phyloP scores from a whole-genome alignment of 805 yeast genomes.

The Grigorovia humatica region DNA sequence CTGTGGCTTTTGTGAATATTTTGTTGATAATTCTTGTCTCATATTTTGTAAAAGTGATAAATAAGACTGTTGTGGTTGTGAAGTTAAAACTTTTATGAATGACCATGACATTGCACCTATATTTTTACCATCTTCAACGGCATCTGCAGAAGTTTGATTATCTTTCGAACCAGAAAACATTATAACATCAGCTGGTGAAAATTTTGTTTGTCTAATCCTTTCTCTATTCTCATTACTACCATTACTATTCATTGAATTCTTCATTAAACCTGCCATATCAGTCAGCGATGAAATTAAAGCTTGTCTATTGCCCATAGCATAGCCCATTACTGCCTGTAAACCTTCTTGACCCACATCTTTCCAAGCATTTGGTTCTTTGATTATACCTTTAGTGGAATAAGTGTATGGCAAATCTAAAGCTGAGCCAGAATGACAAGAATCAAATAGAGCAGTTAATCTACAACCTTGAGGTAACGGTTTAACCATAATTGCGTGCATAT shows the following conservation, averaged over 20 bases:
- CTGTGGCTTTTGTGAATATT: slow-evolving; percentile 78
- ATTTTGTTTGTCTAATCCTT: slow-evolving; percentile 42
- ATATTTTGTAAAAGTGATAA: slow-evolving; percentile 59
- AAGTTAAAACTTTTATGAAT: slow-evolving; percentile 51
- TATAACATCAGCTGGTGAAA: slow-evolving; percentile 68
- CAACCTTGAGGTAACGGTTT: slow-evolving; percentile 61
- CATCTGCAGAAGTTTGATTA: slow-evolving; percentile 75
- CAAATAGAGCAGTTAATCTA: slow-evolving; percentile 69
- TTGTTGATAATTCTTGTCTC: slow-evolving; percentile 49
- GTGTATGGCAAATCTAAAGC: slow-evolving; percentile 70
- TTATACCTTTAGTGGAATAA: slow-evolving; percentile 73
- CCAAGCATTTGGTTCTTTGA: slow-evolving; percentile 71
- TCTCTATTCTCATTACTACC: slow-evolving; percentile 31
- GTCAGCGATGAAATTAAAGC: slow-evolving; percentile 36
- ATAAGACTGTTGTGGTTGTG: slow-evolving; percentile 58
- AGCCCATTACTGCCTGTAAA: slow-evolving; percentile 46
- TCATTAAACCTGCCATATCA: slow-evolving; percentile 35
- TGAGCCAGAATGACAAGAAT: slow-evolving; percentile 81
- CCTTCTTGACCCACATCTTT: slow-evolving; percentile 67
- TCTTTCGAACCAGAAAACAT: slow-evolving; percentile 77
- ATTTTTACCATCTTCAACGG: slow-evolving; percentile 55
- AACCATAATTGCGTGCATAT: slow-evolving; percentile 62
- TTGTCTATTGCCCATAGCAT: slow-evolving; percentile 45
- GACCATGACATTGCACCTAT: slow-evolving; percentile 87
- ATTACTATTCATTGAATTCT: slow-evolving; percentile 28